Percentiles rank a stretch among this genome's conserved stretches.
phyloP scores from a whole-genome alignment of 441 rosid genomes.

The Breynia disticha region DNA sequence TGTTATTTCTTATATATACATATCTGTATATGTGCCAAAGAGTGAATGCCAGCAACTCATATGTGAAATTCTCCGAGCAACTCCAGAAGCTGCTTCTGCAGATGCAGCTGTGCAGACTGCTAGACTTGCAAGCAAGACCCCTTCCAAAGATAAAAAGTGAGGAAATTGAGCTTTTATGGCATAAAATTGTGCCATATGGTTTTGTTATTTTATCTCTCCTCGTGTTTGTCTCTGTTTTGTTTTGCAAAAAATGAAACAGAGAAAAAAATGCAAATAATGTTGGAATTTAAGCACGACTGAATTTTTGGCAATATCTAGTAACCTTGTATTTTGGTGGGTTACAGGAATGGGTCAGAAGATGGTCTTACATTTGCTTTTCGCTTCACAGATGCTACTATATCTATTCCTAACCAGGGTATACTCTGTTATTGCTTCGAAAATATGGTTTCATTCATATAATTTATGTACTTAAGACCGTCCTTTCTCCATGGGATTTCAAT shows the following conservation, averaged over 20 bases:
- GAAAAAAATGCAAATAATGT: neutral
- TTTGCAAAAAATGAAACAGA: too few species aligned
- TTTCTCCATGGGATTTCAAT: neutral
- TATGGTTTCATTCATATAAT: too few species aligned
- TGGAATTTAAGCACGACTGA: too few species aligned
- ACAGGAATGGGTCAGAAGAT: slow-evolving; percentile 85
- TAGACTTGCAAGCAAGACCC: slow-evolving; percentile 78
- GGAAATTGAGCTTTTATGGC: slow-evolving; percentile 13
- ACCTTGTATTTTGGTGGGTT: slow-evolving; percentile 17
- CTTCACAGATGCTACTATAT: slow-evolving; percentile 74
- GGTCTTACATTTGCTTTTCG: slow-evolving; percentile 91
- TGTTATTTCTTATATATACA: neutral
- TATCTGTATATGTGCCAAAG: slow-evolving; percentile 33
- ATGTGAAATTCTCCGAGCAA: slow-evolving; percentile 96
- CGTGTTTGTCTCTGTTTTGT: neutral
- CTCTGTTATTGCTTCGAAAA: slow-evolving; percentile 7
- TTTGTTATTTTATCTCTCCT: slow-evolving; percentile 1
- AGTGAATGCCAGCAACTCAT: slow-evolving; percentile 99
- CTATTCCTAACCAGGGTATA: slow-evolving; percentile 88
- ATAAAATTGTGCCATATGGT: neutral
- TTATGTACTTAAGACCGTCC: neutral
- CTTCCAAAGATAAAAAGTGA: slow-evolving; percentile 74
- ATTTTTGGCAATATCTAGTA: neutral
- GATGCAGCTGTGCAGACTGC: slow-evolving; percentile 98
- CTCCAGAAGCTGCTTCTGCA: slow-evolving; percentile 98